Percentiles rank a stretch among this genome's conserved stretches.
phyloP scores from a whole-genome alignment of 176 grass and related monocot genomes.

The Poa annua region DNA sequence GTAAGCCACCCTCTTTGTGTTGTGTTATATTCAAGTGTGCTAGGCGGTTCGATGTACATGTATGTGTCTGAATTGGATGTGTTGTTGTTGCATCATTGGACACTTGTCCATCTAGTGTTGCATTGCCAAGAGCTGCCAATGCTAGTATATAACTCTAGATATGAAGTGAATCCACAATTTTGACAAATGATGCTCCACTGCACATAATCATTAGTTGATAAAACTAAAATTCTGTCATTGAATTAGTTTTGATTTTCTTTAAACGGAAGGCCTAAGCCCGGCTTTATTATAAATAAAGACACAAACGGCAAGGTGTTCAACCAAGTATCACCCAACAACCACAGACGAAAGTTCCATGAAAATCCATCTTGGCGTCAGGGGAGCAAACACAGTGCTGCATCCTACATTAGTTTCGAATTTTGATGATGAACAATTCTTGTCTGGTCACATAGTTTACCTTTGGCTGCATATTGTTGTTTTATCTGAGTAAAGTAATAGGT shows the following conservation, averaged over 20 bases:
- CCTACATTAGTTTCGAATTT: background rate
- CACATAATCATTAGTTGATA: background rate
- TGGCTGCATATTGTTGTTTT: background rate
- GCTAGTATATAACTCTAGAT: background rate
- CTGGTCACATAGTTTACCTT: background rate
- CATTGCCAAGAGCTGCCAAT: background rate
- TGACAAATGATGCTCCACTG: background rate
- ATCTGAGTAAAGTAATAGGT: background rate
- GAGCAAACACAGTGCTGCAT: too few species aligned
- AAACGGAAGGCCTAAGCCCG: too few species aligned
- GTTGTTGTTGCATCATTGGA: background rate
- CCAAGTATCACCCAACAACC: too few species aligned
- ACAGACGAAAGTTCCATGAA: too few species aligned
- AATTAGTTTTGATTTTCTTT: background rate
- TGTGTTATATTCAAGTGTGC: background rate
- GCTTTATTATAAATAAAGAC: too few species aligned
- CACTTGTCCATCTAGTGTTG: background rate
- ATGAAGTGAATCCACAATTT: background rate
- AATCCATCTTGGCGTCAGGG: too few species aligned
- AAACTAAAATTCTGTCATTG: background rate
- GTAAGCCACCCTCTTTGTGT: constrained; percentile 32
- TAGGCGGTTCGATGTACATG: background rate
- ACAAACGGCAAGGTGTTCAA: too few species aligned
- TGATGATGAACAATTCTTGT: background rate
- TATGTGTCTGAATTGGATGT: background rate